Evolutionary conservation across 768 basidiomycete genomes (phyloP), one percentile per base, ranked within the genome.

Genomic region (Naganishia onofrii): DNA sequence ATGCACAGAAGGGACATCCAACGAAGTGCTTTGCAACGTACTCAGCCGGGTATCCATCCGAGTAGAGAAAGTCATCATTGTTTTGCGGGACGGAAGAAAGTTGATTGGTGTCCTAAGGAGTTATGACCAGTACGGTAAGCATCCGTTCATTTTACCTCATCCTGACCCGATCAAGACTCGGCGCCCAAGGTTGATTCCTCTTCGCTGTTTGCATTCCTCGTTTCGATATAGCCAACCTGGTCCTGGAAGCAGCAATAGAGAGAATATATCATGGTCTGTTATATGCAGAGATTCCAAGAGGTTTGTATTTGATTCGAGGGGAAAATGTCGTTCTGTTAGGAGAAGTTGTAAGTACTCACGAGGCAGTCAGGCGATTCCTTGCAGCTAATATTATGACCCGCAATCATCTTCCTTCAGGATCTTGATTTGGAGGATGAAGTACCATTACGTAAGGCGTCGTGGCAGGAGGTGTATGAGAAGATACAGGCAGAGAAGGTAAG

Each of bases 271-370:
- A 94, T 77, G 89, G 87, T 67, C 87, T 89, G 76, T 86, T 88
- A 60, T 97, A 89, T 80, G 93, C 92, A 17, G 93, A 79, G 74
- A 67, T 79, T 3, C 32, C 13, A 36, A 38, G 86, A 88, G 95
- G 94, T 3, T 86, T 99, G 32, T 93, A 92, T 82, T 86, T 98
- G 73, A 93, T 99, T 74, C 88, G 96, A 67, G 96, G 96, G 58
- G 96, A 99, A 84, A 99, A 99, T 80, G 96, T 99, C 19, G 96
- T 98, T 38, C 83, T 97, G 71, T 83, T 98, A 26, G 96, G 96
- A 44, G 96, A 99, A 85, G 91, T 99, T 72, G 96, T 95, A 76
- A 79, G 92, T 86, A 32, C 31, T 7, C n/a, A 0, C 52, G 17
- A 36, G 21, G 17, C 21, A 58, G n/a, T 71, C 6, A 19, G 42